phyloP scores from a whole-genome alignment of 441 rosid species.

The Populus hybrid region DNA sequence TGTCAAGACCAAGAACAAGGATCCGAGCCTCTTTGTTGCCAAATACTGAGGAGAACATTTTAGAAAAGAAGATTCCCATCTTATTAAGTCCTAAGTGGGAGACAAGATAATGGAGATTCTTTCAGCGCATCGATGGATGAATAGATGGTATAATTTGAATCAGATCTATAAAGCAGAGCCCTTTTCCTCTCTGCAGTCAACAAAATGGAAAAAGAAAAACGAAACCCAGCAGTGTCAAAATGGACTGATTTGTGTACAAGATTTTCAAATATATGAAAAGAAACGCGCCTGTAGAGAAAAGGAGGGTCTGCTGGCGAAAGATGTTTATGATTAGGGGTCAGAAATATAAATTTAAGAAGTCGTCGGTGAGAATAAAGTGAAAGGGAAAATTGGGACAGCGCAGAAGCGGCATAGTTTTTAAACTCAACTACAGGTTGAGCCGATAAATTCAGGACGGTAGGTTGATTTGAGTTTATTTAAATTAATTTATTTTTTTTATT shows the following conservation, averaged over 20 bases:
- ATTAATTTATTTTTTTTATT: too few species aligned
- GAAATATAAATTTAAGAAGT: neutral
- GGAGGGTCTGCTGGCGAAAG: neutral
- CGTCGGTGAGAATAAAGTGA: neutral
- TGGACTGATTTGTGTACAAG: neutral
- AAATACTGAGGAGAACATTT: slow-evolving; percentile 54
- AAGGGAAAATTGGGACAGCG: neutral
- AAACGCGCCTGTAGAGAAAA: neutral
- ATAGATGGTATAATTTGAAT: neutral
- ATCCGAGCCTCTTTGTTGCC: slow-evolving; percentile 69
- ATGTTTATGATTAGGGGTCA: neutral
- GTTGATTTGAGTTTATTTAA: too few species aligned
- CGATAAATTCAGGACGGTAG: too few species aligned
- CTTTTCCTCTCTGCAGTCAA: neutral
- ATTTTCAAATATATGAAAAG: neutral
- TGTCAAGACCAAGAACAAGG: slow-evolving; percentile 78
- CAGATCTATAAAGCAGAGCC: neutral
- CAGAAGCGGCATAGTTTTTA: too few species aligned
- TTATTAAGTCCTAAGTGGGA: neutral
- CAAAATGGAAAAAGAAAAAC: neutral
- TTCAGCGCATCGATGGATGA: neutral
- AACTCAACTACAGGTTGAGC: too few species aligned
- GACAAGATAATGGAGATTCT: neutral
- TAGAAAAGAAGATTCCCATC: slow-evolving; percentile 62
- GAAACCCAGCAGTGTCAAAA: neutral